phyloP scores from a whole-genome alignment of 768 basidiomycete genomes.

The Russula brevipes region DNA sequence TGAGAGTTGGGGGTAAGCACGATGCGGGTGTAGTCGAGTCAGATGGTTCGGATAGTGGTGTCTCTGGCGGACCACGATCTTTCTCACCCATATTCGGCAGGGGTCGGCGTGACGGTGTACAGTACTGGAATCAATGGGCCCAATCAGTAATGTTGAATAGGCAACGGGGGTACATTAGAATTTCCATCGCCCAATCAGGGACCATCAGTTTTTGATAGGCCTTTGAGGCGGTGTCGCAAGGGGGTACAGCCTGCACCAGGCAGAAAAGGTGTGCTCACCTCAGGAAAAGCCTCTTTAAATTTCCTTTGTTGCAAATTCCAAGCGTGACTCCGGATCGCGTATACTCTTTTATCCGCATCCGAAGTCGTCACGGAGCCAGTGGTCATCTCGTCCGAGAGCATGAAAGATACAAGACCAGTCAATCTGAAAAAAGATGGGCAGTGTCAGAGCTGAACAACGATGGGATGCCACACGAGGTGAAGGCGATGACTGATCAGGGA shows the following conservation, averaged over 20 bases:
- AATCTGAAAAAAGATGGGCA: slow-evolving; percentile 45
- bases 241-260: not conserved
- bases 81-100: slow-evolving; percentile 92
- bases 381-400: slow-evolving; percentile 95
- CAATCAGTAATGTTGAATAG: slow-evolving; percentile 19
- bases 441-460: slow-evolving; percentile 15
- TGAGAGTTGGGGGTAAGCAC: slow-evolving; percentile 26
- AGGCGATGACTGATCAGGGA: slow-evolving; percentile 13
- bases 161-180: not conserved
- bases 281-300: slow-evolving; percentile 85
- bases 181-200: not conserved
- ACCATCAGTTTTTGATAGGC: slow-evolving; percentile 7
- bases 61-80: slow-evolving; percentile 52
- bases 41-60: slow-evolving; percentile 19
- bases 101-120: slow-evolving; percentile 56
- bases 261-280: slow-evolving; percentile 47
- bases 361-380: slow-evolving; percentile 85
- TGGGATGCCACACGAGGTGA: not conserved
- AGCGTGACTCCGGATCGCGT: slow-evolving; percentile 74
- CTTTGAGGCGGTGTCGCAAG: not conserved
- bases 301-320: slow-evolving; percentile 79
- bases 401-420: slow-evolving; percentile 90
- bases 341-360: slow-evolving; percentile 68
- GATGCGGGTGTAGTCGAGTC: slow-evolving; percentile 19
- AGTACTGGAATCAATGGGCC: slow-evolving; percentile 51